Evolutionary conservation across 441 rosid genomes (phyloP), one percentile per base, ranked within the genome.

Genomic region (Jatropha multifida): DNA sequence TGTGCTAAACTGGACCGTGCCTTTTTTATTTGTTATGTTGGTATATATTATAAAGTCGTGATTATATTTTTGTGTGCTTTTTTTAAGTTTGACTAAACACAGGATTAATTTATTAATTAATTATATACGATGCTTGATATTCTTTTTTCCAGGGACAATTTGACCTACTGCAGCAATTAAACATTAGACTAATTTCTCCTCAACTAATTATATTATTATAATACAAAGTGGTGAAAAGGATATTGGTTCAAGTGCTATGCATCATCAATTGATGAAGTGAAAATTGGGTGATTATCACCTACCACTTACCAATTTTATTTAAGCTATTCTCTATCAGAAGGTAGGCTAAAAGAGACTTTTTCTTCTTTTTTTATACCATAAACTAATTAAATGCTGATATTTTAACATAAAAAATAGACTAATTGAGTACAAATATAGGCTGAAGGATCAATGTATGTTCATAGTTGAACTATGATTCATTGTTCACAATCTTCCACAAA

Each of bases 301-400:
- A 77, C 85, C 86, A 84, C 86, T 75, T 48, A 27, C 71, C 49
- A 56, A 5, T 61, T 78, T 65, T 20, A 55, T 76, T 79, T 56
- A 67, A 54, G 74, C 46, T 48, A 54, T 46, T 76, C 70, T 51
- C 42, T 65, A 7, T 66, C 62, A 75, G 15, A 82, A 42, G 78
- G 81, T 82, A 84, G 89, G 89, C 77, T 59, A 73, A 86, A 86
- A 82, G 81, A 72, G 74, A n/a, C 17, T 66, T 32, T 32, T 15
- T 12, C 67, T 56, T 68, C 66, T 14, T 41, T 48, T 8, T 20
- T 18, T 63, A 51, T 48, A 54, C 81, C 69, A n/a, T 58, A 76
- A 64, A 49, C 61, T 44, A 76, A 7, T 44, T 15, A 17, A 46
- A 51, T 78, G 73, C 65, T 74, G 13, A 55, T 66, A 12, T 56